These are phyloP conservation scores for Teratosphaeria gauchensis DNA, from an alignment of 2,329 filamentous ascomycete species.

Conservation along the genomic window DNA sequence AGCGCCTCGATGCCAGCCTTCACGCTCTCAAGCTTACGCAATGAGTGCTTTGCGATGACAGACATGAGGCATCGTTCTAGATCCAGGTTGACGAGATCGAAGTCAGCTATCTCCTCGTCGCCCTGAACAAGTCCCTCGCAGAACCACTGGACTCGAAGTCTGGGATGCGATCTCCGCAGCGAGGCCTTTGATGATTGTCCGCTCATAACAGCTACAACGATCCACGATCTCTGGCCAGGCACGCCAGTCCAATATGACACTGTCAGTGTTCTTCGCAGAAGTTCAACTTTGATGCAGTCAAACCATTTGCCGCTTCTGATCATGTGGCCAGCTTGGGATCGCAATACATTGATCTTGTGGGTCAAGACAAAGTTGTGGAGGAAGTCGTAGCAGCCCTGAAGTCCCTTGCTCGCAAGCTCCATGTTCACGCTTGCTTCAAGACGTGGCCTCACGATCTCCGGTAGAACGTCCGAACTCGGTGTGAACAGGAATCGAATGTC, in stretches of 20 bases:
- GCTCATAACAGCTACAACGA: constrained; percentile 74
- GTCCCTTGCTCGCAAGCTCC: constrained; percentile 57
- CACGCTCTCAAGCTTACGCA: constrained; percentile 57
- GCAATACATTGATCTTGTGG: constrained; percentile 77
- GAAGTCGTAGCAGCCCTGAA: constrained; percentile 73
- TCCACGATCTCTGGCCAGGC: constrained; percentile 71
- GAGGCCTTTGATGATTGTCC: constrained; percentile 32
- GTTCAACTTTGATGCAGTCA: constrained; percentile 65
- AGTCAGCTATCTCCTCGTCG: constrained; percentile 48
- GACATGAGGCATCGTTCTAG: constrained; percentile 63
- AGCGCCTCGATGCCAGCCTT: constrained; percentile 39
- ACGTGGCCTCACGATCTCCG: constrained; percentile 51
- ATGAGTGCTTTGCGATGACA: constrained; percentile 66
- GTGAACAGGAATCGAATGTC: constrained; percentile 78
- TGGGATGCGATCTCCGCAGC: constrained; percentile 21
- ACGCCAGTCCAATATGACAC: constrained; percentile 83
- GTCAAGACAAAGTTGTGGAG: constrained; percentile 82
- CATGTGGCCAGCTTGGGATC: constrained; percentile 65
- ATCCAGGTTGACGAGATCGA: constrained; percentile 60
- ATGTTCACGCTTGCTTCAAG: constrained; percentile 66
- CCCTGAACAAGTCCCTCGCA: constrained; percentile 67
- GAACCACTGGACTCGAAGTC: constrained; percentile 67
- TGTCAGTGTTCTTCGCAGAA: constrained; percentile 69
- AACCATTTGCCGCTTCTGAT: constrained; percentile 60
- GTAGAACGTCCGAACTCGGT: constrained; percentile 53